Conservation (phyloP, 106 monocot genomes). For the Narthecium ossifragum region DNA sequence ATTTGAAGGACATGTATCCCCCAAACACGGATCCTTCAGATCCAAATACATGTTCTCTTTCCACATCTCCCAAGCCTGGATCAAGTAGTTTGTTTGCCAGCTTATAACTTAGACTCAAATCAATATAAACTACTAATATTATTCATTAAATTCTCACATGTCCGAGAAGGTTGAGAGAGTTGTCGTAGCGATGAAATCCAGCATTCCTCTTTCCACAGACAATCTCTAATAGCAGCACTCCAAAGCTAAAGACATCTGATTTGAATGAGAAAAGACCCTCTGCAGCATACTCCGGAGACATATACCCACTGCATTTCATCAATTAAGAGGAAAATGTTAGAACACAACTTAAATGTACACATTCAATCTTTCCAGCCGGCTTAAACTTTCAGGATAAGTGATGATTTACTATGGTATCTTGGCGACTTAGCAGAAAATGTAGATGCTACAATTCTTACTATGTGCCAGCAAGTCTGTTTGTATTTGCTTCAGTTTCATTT, state of each 20-base stretch:
- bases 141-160: background rate
- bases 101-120: background rate
- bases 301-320: constrained; percentile 1
- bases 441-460: background rate
- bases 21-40: background rate
- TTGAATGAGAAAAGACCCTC: background rate
- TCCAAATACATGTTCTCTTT: background rate
- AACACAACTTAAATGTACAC: no score
- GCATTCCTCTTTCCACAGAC: constrained; percentile 1
- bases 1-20: background rate
- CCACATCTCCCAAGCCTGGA: constrained; percentile 2
- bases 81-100: background rate
- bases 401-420: background rate
- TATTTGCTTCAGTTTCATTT: background rate
- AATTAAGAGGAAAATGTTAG: background rate
- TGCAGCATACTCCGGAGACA: background rate
- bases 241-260: constrained; percentile 2
- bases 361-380: background rate
- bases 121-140: background rate
- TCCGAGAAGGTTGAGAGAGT: background rate
- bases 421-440: background rate
- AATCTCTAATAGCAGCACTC: background rate
- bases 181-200: background rate
- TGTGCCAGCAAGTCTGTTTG: background rate
- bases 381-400: background rate